Evolutionary conservation across 768 basidiomycete genomes (phyloP).

Genomic region (Mycena olivaceomarginata): DNA sequence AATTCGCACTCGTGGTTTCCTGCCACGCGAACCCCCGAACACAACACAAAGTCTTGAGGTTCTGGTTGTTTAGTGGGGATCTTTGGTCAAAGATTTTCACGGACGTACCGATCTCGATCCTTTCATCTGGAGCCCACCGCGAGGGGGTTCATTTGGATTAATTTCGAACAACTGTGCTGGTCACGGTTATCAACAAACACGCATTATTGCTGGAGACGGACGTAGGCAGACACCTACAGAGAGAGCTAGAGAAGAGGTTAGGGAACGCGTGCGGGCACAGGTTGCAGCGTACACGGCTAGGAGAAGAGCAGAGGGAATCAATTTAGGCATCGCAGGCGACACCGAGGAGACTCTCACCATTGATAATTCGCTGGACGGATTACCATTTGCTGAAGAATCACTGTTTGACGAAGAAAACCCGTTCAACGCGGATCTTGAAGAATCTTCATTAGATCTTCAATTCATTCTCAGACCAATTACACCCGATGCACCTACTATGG

Average conservation of each 20-base stretch:
- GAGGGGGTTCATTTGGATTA: slow-evolving; percentile 37
- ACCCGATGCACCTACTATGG: neutral
- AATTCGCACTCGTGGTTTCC: no score
- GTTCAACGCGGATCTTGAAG: slow-evolving; percentile 17
- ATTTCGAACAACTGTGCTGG: slow-evolving; percentile 4
- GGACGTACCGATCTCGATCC: no score
- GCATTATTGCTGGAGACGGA: neutral
- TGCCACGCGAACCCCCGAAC: no score
- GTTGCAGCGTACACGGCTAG: slow-evolving; percentile 5
- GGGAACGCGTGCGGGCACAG: neutral
- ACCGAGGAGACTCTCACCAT: neutral
- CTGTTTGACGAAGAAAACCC: neutral
- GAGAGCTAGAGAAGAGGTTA: slow-evolving; percentile 1
- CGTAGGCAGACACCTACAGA: neutral
- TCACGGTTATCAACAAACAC: neutral
- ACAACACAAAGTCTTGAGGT: no score
- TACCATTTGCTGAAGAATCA: neutral
- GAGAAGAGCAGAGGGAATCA: neutral
- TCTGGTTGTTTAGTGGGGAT: no score
- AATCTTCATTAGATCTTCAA: neutral
- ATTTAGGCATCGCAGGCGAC: slow-evolving; percentile 21
- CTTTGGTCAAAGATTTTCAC: no score
- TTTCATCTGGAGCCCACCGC: slow-evolving; percentile 41
- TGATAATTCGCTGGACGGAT: neutral
- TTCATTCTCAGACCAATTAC: slow-evolving; percentile 17